Evolutionary conservation across 2,329 filamentous ascomycete species (phyloP), one percentile per base, ranked within the genome.

Genomic region (Alternaria angustiovoidea): DNA sequence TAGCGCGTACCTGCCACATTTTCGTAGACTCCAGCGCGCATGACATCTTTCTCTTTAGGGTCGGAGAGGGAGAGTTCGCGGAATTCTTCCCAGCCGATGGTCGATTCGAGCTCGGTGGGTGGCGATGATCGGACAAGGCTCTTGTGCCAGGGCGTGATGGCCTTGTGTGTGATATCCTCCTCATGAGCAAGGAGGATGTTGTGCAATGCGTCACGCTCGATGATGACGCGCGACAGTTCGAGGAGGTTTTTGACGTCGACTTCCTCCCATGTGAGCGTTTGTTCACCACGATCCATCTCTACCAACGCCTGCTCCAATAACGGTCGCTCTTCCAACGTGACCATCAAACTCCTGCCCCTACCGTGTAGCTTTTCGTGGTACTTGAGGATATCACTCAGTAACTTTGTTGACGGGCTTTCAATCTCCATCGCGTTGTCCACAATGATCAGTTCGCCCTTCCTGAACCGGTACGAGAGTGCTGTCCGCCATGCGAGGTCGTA

Each of bases 401-500:
- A 89, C 66, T 86, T 84, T 39, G 87, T 82, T 44, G 86, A 81
- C 57, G 90, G 89, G 46, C 88, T 82, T 61, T 85, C 80, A 63
- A 97, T 86, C 65, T 93, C 89, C 81, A 92, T 86, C 41, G 88
- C 87, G 73, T 93, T 90, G 73, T 94, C 89, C 71, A 95, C 89
- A 42, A 99, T 88, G 66, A 97, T 83, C 72, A 99, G 82, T 82
- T 98, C 92, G 49, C 94, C 95, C 67, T 89, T 88, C 67, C 90
- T 86, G 81, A 95, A 98, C 61, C 95, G 89, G 83, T 97, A 96
- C 74, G 91, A 95, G 66, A 99, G 85, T 11, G 95, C 95, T 43
- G 91, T 98, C 75, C 95, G 88, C 92, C 93, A 98, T 9, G 95
- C 95, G 71, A 96, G 85, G 80, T 98, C 94, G 82, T 99, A 99